These are phyloP conservation scores for Wallacemonas collosoma DNA, from an alignment of 208 protist genomes.

Conservation along the genomic window DNA sequence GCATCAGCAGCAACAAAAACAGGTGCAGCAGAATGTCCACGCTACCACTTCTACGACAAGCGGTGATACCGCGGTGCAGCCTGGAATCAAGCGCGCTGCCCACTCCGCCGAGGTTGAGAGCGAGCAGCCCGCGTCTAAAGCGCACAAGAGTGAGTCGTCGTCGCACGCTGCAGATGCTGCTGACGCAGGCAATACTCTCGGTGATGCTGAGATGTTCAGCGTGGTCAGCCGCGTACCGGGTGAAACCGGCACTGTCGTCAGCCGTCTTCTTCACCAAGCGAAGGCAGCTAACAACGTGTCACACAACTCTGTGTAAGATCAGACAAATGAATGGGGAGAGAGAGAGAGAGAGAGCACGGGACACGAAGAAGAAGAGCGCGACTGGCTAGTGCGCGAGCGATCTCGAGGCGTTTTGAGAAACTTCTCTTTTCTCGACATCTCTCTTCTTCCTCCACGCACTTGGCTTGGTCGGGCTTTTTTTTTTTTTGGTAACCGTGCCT, in stretches of 20 bases:
- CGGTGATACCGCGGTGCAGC: conserved; percentile 3
- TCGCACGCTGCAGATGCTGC: not conserved
- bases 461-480: not conserved
- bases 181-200: conserved; percentile 23
- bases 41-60: conserved; percentile 3
- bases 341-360: too few species aligned
- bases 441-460: too few species aligned
- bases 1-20: conserved; percentile 24
- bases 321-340: too few species aligned
- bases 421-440: too few species aligned
- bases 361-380: too few species aligned
- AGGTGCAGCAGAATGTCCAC: not conserved
- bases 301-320: not conserved
- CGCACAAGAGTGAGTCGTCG: conserved; percentile 8
- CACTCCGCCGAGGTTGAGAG: not conserved
- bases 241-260: conserved; percentile 34
- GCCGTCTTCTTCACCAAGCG: conserved; percentile 27
- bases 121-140: conserved; percentile 11
- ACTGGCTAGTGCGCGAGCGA: too few species aligned
- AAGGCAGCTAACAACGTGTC: conserved; percentile 6
- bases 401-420: too few species aligned
- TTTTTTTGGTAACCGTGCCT: conserved; percentile 2
- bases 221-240: conserved; percentile 41
- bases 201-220: conserved; percentile 56
- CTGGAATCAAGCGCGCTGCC: not conserved